Evolutionary conservation across 352 stramenopile species (phyloP).

Genomic region (Globisporangium carolinianum): DNA sequence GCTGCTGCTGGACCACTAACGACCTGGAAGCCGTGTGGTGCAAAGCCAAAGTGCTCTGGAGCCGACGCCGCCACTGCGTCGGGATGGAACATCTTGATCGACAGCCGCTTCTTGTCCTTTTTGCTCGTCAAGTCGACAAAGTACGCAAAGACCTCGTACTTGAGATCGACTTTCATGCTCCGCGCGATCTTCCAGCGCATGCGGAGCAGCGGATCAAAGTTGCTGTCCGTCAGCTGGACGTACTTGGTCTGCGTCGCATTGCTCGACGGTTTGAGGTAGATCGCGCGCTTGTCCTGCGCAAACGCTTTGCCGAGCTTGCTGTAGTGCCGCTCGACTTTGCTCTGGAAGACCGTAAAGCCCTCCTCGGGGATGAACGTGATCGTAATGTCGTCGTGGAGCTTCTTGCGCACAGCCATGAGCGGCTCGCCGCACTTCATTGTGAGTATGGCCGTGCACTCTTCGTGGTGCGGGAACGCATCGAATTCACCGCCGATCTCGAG

Average conservation of each 20-base stretch:
- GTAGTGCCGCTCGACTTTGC: slow-evolving; percentile 70
- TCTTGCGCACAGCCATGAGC: slow-evolving; percentile 72
- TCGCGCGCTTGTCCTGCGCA: slow-evolving; percentile 52
- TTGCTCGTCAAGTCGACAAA: slow-evolving; percentile 64
- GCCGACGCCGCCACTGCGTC: background rate
- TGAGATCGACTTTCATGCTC: slow-evolving; percentile 75
- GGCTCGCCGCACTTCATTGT: slow-evolving; percentile 75
- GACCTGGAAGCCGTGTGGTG: slow-evolving; percentile 5
- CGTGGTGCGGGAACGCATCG: slow-evolving; percentile 49
- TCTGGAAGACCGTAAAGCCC: slow-evolving; percentile 71
- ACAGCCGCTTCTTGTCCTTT: slow-evolving; percentile 53
- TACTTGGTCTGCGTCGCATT: slow-evolving; percentile 81
- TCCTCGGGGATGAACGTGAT: slow-evolving; percentile 65
- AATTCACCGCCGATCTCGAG: slow-evolving; percentile 15
- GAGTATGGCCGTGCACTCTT: slow-evolving; percentile 59
- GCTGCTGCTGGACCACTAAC: slow-evolving; percentile 10
- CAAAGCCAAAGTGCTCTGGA: background rate
- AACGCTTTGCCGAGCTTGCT: slow-evolving; percentile 52
- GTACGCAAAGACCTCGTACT: slow-evolving; percentile 79
- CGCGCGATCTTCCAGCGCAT: slow-evolving; percentile 74
- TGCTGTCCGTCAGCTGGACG: slow-evolving; percentile 60
- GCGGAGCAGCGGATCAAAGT: slow-evolving; percentile 60
- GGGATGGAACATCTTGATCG: slow-evolving; percentile 59
- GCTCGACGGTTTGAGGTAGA: slow-evolving; percentile 69
- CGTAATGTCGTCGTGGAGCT: slow-evolving; percentile 66